Conservation (phyloP, 2,329 filamentous ascomycete species). For the Fusarium sp. region DNA sequence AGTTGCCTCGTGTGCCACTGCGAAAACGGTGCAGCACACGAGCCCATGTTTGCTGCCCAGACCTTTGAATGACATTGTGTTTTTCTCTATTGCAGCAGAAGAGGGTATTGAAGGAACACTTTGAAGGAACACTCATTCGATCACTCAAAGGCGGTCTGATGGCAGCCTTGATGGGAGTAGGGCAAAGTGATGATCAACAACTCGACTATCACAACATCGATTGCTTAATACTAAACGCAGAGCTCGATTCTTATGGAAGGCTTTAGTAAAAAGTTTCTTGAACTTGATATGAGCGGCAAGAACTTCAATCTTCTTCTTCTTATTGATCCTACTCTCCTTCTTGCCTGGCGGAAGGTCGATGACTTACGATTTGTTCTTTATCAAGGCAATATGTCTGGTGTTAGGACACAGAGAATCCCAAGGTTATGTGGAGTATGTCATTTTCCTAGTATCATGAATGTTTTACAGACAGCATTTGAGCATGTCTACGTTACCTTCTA, state of each 20-base stretch:
- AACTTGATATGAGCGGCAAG: background rate
- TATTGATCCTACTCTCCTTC: background rate
- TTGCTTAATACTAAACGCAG: background rate
- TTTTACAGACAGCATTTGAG: background rate
- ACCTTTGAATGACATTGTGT: background rate
- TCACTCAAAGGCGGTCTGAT: background rate
- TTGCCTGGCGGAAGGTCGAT: background rate
- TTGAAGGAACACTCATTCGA: background rate
- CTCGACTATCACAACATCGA: background rate
- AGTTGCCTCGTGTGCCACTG: background rate
- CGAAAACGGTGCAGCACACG: background rate
- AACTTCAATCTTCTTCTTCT: background rate
- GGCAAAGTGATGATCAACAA: background rate
- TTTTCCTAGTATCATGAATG: background rate
- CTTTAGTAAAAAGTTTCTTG: too few species aligned
- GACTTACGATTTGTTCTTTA: background rate
- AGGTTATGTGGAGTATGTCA: accelerated
- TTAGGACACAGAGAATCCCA: background rate
- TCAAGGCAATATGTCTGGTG: background rate
- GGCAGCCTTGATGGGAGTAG: background rate
- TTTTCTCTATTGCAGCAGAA: background rate
- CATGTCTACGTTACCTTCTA: background rate
- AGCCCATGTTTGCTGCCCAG: background rate
- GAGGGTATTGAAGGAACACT: too few species aligned
- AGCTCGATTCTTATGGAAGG: background rate